Percentiles rank a stretch among this genome's conserved stretches.
These are phyloP conservation scores for Urtica urens DNA, from an alignment of 306 rosid genomes.

Conservation along the genomic window DNA sequence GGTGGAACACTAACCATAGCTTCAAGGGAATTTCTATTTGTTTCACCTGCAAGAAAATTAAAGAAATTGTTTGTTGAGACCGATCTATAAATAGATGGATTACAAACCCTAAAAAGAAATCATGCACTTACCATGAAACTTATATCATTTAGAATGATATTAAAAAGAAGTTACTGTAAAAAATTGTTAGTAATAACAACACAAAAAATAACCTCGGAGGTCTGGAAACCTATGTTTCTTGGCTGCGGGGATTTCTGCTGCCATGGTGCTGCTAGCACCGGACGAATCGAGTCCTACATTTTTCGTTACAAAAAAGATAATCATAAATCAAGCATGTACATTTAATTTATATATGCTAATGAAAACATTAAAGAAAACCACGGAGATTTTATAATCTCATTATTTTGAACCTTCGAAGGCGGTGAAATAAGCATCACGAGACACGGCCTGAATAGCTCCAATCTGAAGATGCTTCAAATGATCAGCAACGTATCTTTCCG, in stretches of 20 bases:
- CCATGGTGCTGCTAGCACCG: slow-evolving; percentile 17
- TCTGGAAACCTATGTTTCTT: slow-evolving; percentile 40
- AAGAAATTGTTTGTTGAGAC: too few relatives aligned
- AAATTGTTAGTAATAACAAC: too few relatives aligned
- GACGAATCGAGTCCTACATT: slow-evolving; percentile 38
- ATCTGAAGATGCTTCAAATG: slow-evolving; percentile 29
- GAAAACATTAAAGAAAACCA: slow-evolving; percentile 1
- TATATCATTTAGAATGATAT: too few relatives aligned
- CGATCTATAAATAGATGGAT: too few relatives aligned
- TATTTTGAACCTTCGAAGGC: slow-evolving; percentile 45
- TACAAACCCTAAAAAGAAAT: too few relatives aligned
- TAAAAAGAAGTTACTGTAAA: too few relatives aligned
- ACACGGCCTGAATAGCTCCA: slow-evolving; percentile 74
- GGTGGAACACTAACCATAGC: slow-evolving; percentile 50
- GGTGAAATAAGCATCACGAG: slow-evolving; percentile 70
- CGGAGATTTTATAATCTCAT: too few relatives aligned
- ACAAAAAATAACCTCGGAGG: slow-evolving; percentile 50
- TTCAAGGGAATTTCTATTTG: slow-evolving; percentile 60
- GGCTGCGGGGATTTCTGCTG: slow-evolving; percentile 29
- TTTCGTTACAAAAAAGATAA: neutral
- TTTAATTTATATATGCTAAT: neutral
- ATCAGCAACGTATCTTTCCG: neutral
- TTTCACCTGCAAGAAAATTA: slow-evolving; percentile 62
- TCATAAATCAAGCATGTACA: neutral
- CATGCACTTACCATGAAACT: too few relatives aligned